Percentiles rank a stretch among this genome's conserved stretches.
Evolutionary conservation across 768 basidiomycete species (phyloP).

Genomic region (Macrolepiota dolichaula): DNA sequence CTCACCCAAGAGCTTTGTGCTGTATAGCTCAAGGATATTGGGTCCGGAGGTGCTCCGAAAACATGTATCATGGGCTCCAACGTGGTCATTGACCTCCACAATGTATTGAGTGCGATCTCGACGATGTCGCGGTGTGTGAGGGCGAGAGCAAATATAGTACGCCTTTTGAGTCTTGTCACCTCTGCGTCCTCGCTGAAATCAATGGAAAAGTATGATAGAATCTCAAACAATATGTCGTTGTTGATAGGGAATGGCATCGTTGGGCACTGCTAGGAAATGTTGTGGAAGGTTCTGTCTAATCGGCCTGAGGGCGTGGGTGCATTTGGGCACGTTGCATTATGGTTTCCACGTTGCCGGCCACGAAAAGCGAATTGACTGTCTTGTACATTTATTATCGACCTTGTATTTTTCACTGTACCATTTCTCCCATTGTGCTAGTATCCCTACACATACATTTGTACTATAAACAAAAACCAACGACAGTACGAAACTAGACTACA

Average conservation of each 20-base stretch:
- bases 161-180: conserved; percentile 16
- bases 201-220: not conserved
- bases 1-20: not conserved
- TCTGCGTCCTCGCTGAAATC: conserved; percentile 19
- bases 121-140: not conserved
- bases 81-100: too few relatives aligned
- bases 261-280: too few relatives aligned
- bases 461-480: too few relatives aligned
- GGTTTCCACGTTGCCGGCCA: too few relatives aligned
- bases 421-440: too few relatives aligned
- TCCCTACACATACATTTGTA: too few relatives aligned
- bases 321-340: too few relatives aligned
- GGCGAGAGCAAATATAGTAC: conserved; percentile 24
- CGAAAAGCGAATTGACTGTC: too few relatives aligned
- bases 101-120: not conserved
- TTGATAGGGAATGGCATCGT: not conserved
- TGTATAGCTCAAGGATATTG: not conserved
- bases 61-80: conserved; percentile 22
- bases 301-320: not conserved
- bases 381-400: too few relatives aligned
- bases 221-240: not conserved
- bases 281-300: too few relatives aligned
- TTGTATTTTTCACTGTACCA: too few relatives aligned
- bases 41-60: not conserved
- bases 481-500: too few relatives aligned